Conservation (phyloP, 2,329 filamentous ascomycete species). For the Curvularia sp. region DNA sequence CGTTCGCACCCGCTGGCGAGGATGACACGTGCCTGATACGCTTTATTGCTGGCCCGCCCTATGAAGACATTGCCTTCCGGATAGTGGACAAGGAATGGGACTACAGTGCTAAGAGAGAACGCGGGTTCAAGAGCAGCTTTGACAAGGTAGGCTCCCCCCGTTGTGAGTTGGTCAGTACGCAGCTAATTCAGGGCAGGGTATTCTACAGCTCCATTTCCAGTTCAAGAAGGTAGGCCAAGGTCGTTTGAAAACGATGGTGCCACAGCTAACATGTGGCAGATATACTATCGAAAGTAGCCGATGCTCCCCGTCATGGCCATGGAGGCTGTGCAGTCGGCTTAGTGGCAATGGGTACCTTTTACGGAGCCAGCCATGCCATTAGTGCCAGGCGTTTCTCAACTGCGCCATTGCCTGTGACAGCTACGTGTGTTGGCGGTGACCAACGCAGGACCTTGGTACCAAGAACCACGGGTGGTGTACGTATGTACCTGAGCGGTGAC, state of each 20-base stretch:
- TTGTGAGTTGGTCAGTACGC: conserved; percentile 5
- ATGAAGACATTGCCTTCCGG: conserved; percentile 95
- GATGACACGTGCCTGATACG: conserved; percentile 97
- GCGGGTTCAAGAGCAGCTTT: conserved; percentile 95
- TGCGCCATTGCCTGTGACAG: conserved; percentile 12
- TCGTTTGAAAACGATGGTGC: conserved; percentile 1
- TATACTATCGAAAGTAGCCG: conserved; percentile 57
- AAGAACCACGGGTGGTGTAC: conserved; percentile 26
- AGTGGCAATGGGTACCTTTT: conserved; percentile 8
- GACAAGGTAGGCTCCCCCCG: conserved; percentile 77
- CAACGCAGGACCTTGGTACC: conserved; percentile 1
- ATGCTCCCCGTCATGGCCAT: neutral
- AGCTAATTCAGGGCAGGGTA: conserved; percentile 68
- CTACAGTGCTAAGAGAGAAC: conserved; percentile 92
- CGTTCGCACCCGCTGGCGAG: conserved; percentile 90
- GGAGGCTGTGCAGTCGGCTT: conserved; percentile 5
- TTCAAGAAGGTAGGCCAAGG: conserved; percentile 85
- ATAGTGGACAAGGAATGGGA: conserved; percentile 99
- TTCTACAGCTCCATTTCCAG: conserved; percentile 95
- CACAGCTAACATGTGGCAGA: conserved; percentile 45
- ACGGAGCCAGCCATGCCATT: conserved; percentile 1
- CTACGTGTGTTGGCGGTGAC: conserved; percentile 22
- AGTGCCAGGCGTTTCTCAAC: neutral
- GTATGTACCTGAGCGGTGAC: conserved; percentile 27
- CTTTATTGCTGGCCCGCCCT: conserved; percentile 93